Evolutionary conservation across 2,329 filamentous ascomycete species (phyloP).

Genomic region (Arthrocladium fulminans): DNA sequence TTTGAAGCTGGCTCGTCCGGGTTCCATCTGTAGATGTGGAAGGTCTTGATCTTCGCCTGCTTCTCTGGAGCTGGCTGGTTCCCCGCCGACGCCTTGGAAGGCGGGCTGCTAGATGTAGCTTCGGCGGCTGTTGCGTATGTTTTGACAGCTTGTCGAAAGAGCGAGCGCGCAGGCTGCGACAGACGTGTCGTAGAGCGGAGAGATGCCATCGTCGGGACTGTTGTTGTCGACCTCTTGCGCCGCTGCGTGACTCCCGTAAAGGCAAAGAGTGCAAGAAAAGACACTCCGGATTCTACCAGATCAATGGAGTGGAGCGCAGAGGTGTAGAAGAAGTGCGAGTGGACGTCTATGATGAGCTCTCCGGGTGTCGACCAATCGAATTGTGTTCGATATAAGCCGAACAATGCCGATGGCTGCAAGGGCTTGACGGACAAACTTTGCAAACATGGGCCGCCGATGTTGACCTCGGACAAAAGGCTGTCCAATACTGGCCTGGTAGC

Average conservation of each 20-base stretch:
- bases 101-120: constrained; percentile 24
- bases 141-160: constrained; percentile 34
- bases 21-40: constrained; percentile 99
- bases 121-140: constrained; percentile 41
- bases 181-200: constrained; percentile 41
- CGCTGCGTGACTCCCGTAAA: neutral
- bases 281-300: neutral
- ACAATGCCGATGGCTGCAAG: constrained; percentile 1
- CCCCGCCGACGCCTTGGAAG: constrained; percentile 49
- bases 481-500: too few species aligned
- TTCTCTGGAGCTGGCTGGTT: constrained; percentile 51
- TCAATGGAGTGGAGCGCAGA: neutral
- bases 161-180: constrained; percentile 26
- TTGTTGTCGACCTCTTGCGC: neutral
- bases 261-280: neutral
- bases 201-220: constrained; percentile 34
- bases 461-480: too few species aligned
- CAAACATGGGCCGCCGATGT: too few species aligned
- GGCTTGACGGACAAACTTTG: neutral
- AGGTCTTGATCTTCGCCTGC: constrained; percentile 69
- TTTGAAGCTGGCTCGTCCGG: constrained; percentile 86
- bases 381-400: constrained; percentile 6
- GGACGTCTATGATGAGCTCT: constrained; percentile 8
- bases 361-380: neutral
- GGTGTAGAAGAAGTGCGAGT: neutral